Evolutionary conservation across 768 basidiomycete species (phyloP).

Genomic region (Pisolithus albus): DNA sequence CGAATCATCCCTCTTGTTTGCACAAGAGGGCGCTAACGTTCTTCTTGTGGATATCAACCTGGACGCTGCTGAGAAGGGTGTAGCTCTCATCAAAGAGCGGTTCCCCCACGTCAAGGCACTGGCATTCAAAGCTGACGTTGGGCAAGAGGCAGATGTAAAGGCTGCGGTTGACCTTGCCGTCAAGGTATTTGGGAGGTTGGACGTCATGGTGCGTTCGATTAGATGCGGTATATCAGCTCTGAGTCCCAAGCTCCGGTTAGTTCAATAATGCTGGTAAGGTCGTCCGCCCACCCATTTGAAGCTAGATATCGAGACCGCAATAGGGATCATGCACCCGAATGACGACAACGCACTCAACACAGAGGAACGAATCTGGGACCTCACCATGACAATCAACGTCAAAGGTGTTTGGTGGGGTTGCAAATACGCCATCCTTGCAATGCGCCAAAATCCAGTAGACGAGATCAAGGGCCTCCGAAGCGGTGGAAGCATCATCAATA

Average conservation of each 20-base stretch:
- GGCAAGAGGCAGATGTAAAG: constrained; percentile 83
- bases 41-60: constrained; percentile 85
- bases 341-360: constrained; percentile 96
- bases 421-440: constrained; percentile 95
- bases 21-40: constrained; percentile 88
- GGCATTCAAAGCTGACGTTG: constrained; percentile 77
- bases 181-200: constrained; percentile 83
- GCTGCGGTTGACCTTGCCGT: constrained; percentile 74
- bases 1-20: constrained; percentile 92
- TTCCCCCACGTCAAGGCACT: constrained; percentile 65
- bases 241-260: constrained; percentile 32
- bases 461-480: constrained; percentile 68
- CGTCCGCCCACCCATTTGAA: neutral
- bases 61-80: constrained; percentile 61
- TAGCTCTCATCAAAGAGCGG: constrained; percentile 52
- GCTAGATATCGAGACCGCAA: constrained; percentile 2
- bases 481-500: constrained; percentile 95
- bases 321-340: constrained; percentile 96
- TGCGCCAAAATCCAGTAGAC: constrained; percentile 88
- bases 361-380: constrained; percentile 93
- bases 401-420: constrained; percentile 99
- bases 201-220: constrained; percentile 69
- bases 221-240: neutral
- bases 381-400: constrained; percentile 89
- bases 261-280: constrained; percentile 85